phyloP scores from a whole-genome alignment of 805 yeast species.

The Ogataea neopini region DNA sequence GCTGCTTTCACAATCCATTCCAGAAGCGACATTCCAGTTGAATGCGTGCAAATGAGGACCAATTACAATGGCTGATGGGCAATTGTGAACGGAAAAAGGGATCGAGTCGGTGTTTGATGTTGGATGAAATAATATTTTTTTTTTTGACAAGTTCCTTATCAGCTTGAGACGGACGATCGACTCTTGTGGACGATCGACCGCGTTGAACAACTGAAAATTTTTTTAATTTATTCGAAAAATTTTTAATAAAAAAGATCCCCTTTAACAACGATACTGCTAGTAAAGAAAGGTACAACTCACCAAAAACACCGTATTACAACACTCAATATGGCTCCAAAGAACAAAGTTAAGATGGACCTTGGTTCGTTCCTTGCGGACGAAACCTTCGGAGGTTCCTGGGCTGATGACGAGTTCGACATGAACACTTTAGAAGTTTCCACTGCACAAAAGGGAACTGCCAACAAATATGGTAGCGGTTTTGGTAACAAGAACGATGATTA shows the following conservation, averaged over 20 bases:
- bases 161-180: background rate
- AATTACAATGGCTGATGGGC: too few relatives aligned
- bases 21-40: background rate
- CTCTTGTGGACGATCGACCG: background rate
- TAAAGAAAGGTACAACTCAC: background rate
- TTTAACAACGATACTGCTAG: too few relatives aligned
- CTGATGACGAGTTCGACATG: conserved; percentile 78
- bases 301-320: background rate
- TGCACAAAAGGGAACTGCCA: conserved; percentile 10
- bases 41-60: background rate
- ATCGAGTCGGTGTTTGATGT: too few relatives aligned
- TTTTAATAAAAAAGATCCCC: conserved; percentile 5
- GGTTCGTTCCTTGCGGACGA: conserved; percentile 81
- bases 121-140: too few relatives aligned
- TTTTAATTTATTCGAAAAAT: conserved; percentile 7
- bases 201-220: too few relatives aligned
- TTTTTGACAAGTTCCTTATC: background rate
- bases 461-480: conserved; percentile 20
- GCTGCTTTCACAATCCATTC: conserved; percentile 1
- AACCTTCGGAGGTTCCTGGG: conserved; percentile 78
- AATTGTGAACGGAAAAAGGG: too few relatives aligned
- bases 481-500: conserved; percentile 35
- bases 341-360: conserved; percentile 71
- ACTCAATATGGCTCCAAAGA: conserved; percentile 57
- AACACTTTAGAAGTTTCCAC: conserved; percentile 24